Percentiles rank a stretch among this genome's conserved stretches.
Evolutionary conservation across 139 green algal species (phyloP).

Genomic region (Picochlorum sp.): DNA sequence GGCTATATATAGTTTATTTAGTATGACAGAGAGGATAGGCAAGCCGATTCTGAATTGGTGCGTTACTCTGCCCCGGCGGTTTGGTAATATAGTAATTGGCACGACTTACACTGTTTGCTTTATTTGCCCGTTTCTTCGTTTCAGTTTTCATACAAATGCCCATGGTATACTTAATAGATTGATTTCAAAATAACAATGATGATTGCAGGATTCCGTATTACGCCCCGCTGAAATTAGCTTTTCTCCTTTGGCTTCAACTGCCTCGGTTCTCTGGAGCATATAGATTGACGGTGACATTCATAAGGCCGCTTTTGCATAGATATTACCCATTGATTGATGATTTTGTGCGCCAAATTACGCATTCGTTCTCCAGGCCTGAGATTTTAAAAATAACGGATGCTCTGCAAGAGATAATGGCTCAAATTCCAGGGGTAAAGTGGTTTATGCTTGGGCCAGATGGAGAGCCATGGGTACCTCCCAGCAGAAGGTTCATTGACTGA

Average conservation of each 20-base stretch:
- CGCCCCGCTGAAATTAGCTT: conserved; percentile 33
- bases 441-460: conserved; percentile 22
- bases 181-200: neutral
- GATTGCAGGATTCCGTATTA: conserved; percentile 37
- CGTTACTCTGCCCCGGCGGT: conserved; percentile 54
- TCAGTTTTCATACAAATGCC: too few relatives aligned
- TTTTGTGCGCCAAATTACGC: neutral
- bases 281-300: neutral
- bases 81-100: conserved; percentile 59
- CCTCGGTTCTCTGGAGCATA: conserved; percentile 4
- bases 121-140: too few relatives aligned
- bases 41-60: conserved; percentile 52
- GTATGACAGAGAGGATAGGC: conserved; percentile 11
- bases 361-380: conserved; percentile 7
- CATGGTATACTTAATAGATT: too few relatives aligned
- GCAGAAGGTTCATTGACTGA: too few relatives aligned
- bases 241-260: conserved; percentile 48
- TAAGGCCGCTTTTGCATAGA: neutral
- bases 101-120: too few relatives aligned
- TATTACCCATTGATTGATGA: conserved; percentile 2
- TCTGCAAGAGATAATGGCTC: neutral
- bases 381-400: conserved; percentile 3
- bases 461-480: too few relatives aligned
- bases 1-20: conserved; percentile 9
- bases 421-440: conserved; percentile 20